Conservation (phyloP, 1,139 yeast genomes). For the Geotrichum carabidarum region DNA sequence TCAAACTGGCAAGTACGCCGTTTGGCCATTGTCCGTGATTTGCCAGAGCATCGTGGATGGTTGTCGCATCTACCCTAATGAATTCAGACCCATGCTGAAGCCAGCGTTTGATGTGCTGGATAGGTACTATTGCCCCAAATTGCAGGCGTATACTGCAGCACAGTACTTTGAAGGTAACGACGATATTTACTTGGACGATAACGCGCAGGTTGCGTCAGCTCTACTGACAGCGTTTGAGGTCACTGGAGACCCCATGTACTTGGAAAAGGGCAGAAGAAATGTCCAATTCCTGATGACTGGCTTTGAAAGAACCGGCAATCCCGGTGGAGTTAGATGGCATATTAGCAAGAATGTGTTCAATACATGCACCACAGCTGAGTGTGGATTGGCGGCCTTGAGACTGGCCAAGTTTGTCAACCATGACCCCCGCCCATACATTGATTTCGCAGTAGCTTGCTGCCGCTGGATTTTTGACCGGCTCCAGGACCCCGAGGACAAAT, state of each 20-base stretch:
- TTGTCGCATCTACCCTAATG: slow-evolving; percentile 53
- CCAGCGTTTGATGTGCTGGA: slow-evolving; percentile 51
- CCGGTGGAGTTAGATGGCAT: slow-evolving; percentile 69
- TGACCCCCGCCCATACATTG: slow-evolving; percentile 44
- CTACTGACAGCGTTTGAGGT: slow-evolving; percentile 65
- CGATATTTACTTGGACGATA: slow-evolving; percentile 70
- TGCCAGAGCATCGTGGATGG: slow-evolving; percentile 60
- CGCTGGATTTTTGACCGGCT: slow-evolving; percentile 51
- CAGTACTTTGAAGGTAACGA: slow-evolving; percentile 52
- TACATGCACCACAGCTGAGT: slow-evolving; percentile 66
- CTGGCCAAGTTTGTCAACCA: slow-evolving; percentile 47
- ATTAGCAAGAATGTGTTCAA: slow-evolving; percentile 54
- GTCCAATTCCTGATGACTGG: slow-evolving; percentile 65
- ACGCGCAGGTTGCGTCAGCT: slow-evolving; percentile 69
- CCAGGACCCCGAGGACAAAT: slow-evolving; percentile 52
- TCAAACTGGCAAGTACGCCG: slow-evolving; percentile 51
- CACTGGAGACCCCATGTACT: slow-evolving; percentile 50
- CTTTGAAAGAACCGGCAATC: slow-evolving; percentile 40
- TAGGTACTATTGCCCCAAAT: slow-evolving; percentile 49
- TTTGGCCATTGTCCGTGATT: slow-evolving; percentile 67
- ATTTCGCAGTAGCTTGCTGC: slow-evolving; percentile 52
- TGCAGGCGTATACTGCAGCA: slow-evolving; percentile 56
- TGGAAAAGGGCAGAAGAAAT: slow-evolving; percentile 56
- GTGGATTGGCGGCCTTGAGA: slow-evolving; percentile 62
- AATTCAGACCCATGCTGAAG: slow-evolving; percentile 52